phyloP scores from a whole-genome alignment of 129 eudicot genomes.

The Kitagawia praeruptora region DNA sequence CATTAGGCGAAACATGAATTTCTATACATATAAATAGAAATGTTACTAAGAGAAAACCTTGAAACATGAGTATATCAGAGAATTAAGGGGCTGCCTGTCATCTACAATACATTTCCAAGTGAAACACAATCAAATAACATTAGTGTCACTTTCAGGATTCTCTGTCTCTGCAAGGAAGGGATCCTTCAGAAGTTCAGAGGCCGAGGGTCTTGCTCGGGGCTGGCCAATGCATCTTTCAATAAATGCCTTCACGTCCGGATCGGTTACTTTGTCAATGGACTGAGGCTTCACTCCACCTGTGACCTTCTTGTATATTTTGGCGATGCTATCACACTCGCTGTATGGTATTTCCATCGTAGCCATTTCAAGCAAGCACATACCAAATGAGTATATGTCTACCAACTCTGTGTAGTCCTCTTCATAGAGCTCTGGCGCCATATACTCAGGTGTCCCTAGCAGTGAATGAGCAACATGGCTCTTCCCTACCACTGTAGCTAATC shows the following conservation, averaged over 20 bases:
- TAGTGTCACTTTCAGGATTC: slow-evolving; percentile 12
- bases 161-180: slow-evolving; percentile 43
- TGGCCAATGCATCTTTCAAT: slow-evolving; percentile 56
- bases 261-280: slow-evolving; percentile 47
- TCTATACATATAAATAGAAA: neutral
- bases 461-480: slow-evolving; percentile 70
- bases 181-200: slow-evolving; percentile 65
- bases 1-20: neutral
- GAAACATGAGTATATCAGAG: neutral
- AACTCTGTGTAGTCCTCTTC: slow-evolving; percentile 71
- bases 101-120: neutral
- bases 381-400: slow-evolving; percentile 77
- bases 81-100: neutral
- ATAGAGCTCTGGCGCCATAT: slow-evolving; percentile 79
- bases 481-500: slow-evolving; percentile 67
- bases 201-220: slow-evolving; percentile 53
- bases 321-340: slow-evolving; percentile 58
- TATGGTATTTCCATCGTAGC: slow-evolving; percentile 73
- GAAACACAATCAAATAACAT: neutral
- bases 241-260: slow-evolving; percentile 52
- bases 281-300: slow-evolving; percentile 54
- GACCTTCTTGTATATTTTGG: slow-evolving; percentile 70
- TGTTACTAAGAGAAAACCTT: neutral
- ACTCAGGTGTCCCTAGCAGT: slow-evolving; percentile 66
- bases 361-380: slow-evolving; percentile 79